Percentiles rank a stretch among this genome's conserved stretches.
Conservation (phyloP, 1,284 basidiomycete genomes). For the Marasmius oreades region DNA sequence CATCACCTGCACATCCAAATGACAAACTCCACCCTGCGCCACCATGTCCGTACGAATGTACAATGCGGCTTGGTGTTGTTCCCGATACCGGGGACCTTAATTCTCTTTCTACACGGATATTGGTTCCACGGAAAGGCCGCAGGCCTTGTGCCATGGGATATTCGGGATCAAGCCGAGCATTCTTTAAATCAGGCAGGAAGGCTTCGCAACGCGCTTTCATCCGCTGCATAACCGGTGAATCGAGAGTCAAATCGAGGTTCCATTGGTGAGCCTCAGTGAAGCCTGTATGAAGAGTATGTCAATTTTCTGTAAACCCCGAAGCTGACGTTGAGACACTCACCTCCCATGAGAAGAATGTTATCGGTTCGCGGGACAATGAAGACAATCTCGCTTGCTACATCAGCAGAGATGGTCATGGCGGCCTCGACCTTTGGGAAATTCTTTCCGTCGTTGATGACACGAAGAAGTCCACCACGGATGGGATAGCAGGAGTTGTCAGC, state of each 20-base stretch:
- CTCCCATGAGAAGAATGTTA: slow-evolving; percentile 29
- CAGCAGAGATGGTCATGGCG: slow-evolving; percentile 25
- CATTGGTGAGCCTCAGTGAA: slow-evolving; percentile 26
- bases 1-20: slow-evolving; percentile 18
- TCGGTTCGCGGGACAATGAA: slow-evolving; percentile 34
- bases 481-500: slow-evolving; percentile 31
- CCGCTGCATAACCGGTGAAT: slow-evolving; percentile 29
- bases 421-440: slow-evolving; percentile 32
- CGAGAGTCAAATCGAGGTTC: slow-evolving; percentile 28
- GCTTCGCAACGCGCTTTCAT: slow-evolving; percentile 31
- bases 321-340: slow-evolving; percentile 11
- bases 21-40: slow-evolving; percentile 24
- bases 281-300: slow-evolving; percentile 8
- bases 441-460: slow-evolving; percentile 34
- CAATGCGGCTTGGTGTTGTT: slow-evolving; percentile 21
- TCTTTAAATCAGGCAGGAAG: slow-evolving; percentile 30
- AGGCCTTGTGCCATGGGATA: slow-evolving; percentile 31
- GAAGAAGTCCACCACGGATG: slow-evolving; percentile 34
- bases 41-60: slow-evolving; percentile 34
- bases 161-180: slow-evolving; percentile 27
- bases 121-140: slow-evolving; percentile 28
- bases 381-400: slow-evolving; percentile 26
- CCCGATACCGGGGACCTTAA: slow-evolving; percentile 5
- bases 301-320: not conserved
- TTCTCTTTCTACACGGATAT: slow-evolving; percentile 34